Evolutionary conservation across 1,139 yeast genomes (phyloP).

Genomic region (Taphrina wiesneri): DNA sequence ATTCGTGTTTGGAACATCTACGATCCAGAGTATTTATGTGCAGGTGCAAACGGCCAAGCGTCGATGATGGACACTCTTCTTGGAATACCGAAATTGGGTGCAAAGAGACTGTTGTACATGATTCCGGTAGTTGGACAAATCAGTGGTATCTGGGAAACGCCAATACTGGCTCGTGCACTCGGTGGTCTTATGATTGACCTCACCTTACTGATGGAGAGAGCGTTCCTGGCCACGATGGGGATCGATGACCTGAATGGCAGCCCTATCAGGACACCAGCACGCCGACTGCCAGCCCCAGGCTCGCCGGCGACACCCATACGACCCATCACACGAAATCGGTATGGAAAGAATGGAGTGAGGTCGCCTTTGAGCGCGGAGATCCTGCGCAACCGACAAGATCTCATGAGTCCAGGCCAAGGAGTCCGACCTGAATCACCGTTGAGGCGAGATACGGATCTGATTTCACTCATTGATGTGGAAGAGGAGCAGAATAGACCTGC

Average conservation of each 20-base stretch:
- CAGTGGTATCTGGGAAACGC: constrained; percentile 22
- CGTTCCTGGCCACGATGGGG: constrained; percentile 26
- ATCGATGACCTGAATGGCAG: not conserved
- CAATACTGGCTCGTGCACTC: constrained; percentile 19
- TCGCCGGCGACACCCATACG: constrained; percentile 15
- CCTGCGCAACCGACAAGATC: not conserved
- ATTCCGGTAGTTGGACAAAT: constrained; percentile 23
- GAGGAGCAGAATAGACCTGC: constrained; percentile 3
- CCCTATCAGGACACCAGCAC: constrained; percentile 8
- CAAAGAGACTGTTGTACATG: constrained; percentile 21
- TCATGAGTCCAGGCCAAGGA: not conserved
- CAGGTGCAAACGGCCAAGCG: not conserved
- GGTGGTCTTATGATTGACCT: constrained; percentile 31
- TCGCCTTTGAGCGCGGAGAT: constrained; percentile 16
- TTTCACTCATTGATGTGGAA: not conserved
- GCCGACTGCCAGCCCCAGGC: not conserved
- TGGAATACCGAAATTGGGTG: not conserved
- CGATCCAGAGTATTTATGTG: constrained; percentile 20
- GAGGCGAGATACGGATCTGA: not conserved
- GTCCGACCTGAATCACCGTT: not conserved
- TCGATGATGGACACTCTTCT: constrained; percentile 23
- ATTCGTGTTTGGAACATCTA: constrained; percentile 24
- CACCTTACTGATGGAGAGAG: constrained; percentile 29
- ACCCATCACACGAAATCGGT: not conserved
- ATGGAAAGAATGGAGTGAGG: not conserved